Percentiles rank a stretch among this genome's conserved stretches.
Conservation (phyloP, 179 eudicot genomes). For the Beta macrorhiza region DNA sequence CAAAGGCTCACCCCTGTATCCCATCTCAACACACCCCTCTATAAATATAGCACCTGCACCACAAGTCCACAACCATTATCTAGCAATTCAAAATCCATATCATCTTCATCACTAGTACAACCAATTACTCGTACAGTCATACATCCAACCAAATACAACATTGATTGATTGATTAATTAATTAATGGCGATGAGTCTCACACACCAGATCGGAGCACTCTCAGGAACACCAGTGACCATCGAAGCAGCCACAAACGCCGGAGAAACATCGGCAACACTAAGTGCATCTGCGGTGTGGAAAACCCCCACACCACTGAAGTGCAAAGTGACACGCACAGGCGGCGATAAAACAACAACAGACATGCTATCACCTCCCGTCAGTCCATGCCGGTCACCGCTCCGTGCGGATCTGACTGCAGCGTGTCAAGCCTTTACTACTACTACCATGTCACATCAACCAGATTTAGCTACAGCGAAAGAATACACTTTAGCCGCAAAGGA, state of each 20-base stretch:
- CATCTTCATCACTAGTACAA: too few relatives aligned
- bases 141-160: too few relatives aligned
- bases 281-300: conserved; percentile 58
- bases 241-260: conserved; percentile 20
- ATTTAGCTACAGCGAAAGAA: conserved; percentile 21
- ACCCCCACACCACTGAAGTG: conserved; percentile 31
- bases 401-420: conserved; percentile 32
- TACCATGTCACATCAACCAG: background rate
- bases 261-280: conserved; percentile 6
- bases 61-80: too few relatives aligned
- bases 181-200: conserved; percentile 65
- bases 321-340: conserved; percentile 12
- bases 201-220: conserved; percentile 58
- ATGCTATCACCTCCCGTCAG: conserved; percentile 37
- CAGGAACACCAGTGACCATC: conserved; percentile 44
- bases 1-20: too few relatives aligned
- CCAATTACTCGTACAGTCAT: too few relatives aligned
- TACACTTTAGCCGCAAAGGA: conserved; percentile 6
- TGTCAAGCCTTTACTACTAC: conserved; percentile 29
- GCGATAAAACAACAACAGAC: conserved; percentile 1
- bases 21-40: too few relatives aligned
- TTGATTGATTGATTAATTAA: too few relatives aligned
- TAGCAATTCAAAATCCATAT: too few relatives aligned
- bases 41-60: too few relatives aligned
- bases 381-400: conserved; percentile 42